Base-by-base conservation (phyloP, 2,329 filamentous ascomycete species). In the Arthrobotrys entomopaga region DNA sequence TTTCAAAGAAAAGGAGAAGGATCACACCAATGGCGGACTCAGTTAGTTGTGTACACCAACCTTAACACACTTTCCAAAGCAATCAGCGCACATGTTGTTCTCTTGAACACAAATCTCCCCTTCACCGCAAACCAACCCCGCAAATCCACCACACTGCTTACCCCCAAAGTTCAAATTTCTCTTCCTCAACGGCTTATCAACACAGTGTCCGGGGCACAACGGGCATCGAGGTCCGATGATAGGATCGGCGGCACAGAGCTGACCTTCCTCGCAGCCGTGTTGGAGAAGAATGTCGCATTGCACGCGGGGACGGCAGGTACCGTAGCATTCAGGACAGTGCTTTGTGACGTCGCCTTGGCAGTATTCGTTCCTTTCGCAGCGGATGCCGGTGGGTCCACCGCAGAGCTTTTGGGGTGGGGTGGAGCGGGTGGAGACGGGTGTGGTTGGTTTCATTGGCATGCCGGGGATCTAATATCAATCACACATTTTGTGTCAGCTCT, bases 131-230 rank as follows among this genome's bases (percentile, higher is more conserved):
- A 10, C 22, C 11, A 53, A 19, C 3, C 50, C 50, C 11, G 20
- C 20, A 22, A 53, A 53, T 7, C 50, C 50, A 53, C 50, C 50
- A 15, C 50, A 53, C 24, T 53, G 20, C 29, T 56, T 56, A 7
- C 13, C n/a, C 40, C 52, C 52, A n/a, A 56, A 56, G 16, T n/a
- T 22, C 15, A 40, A 2, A 13, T 8, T 16, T 26, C 52, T 26
- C 7, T 8, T 42, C 3, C 52, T 26, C 11, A 38, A n/a, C 1
- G 52, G 52, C 7, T 13, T 22, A 42, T 8, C 52, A 42, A 53
- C 24, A 22, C 50, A 53, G 24, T 15, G 10, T 29, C 50, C 50
- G 16, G 16, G 16, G 24, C 50, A 53, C 10, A 15, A 13, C 1
- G 24, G 11, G 24, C 50, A 53, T 29, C 13, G 22, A 3, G 10